These are phyloP conservation scores for Pichia rugopelliculosa DNA, from an alignment of 805 yeast genomes.

Conservation along the genomic window DNA sequence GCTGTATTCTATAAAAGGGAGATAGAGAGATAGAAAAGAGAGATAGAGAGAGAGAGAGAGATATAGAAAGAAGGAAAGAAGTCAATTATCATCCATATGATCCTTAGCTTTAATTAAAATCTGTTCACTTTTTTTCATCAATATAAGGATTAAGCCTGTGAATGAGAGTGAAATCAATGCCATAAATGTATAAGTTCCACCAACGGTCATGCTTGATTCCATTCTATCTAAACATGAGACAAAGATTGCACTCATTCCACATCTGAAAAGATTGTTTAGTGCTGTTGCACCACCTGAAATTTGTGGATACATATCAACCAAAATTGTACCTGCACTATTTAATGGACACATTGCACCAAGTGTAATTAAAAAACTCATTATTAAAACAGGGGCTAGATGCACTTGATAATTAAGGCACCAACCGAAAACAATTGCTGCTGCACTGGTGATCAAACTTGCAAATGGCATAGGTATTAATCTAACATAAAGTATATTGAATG, in stretches of 20 bases:
- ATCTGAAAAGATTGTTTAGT: slow-evolving; percentile 62
- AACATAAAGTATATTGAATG: slow-evolving; percentile 48
- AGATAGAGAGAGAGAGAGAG: too few relatives aligned
- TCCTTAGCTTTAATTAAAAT: slow-evolving; percentile 8
- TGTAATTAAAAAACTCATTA: slow-evolving; percentile 52
- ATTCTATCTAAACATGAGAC: slow-evolving; percentile 60
- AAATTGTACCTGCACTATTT: slow-evolving; percentile 52
- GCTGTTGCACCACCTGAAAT: slow-evolving; percentile 70
- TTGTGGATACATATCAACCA: slow-evolving; percentile 71
- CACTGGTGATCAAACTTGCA: slow-evolving; percentile 30
- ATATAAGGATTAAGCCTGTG: slow-evolving; percentile 9
- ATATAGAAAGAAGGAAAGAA: too few relatives aligned
- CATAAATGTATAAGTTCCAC: slow-evolving; percentile 75
- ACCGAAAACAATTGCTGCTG: slow-evolving; percentile 47
- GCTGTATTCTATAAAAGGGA: too few relatives aligned
- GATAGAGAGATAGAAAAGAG: too few relatives aligned
- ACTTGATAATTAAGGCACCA: slow-evolving; percentile 57
- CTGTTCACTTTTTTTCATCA: slow-evolving; percentile 17
- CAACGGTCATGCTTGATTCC: slow-evolving; percentile 50
- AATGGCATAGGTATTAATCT: slow-evolving; percentile 45
- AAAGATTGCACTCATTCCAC: slow-evolving; percentile 64
- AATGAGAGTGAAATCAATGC: slow-evolving; percentile 36
- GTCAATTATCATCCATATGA: too few relatives aligned
- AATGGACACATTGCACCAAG: slow-evolving; percentile 51
- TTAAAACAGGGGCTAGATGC: slow-evolving; percentile 47